These are phyloP conservation scores for Dendrostoma leiphaemia DNA, from an alignment of 2,329 filamentous ascomycete species.

Conservation along the genomic window DNA sequence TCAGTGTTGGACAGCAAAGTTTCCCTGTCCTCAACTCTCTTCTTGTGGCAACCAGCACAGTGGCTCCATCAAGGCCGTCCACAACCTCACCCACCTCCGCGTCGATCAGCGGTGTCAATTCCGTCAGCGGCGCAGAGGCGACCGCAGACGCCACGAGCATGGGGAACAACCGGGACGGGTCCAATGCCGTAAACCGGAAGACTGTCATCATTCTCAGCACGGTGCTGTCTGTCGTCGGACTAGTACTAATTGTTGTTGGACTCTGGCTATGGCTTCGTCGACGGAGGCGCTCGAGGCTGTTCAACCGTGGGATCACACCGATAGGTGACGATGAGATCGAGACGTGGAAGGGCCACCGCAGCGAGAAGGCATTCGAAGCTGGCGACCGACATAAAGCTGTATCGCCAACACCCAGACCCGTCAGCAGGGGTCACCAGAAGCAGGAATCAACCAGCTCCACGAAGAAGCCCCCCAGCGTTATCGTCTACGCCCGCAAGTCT, in stretches of 20 bases:
- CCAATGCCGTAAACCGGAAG: slow-evolving; percentile 30
- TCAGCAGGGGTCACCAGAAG: slow-evolving; percentile 31
- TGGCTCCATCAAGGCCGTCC: background rate
- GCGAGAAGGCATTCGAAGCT: slow-evolving; percentile 46
- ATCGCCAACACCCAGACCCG: slow-evolving; percentile 34
- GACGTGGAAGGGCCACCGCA: slow-evolving; percentile 53
- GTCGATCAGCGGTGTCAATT: background rate
- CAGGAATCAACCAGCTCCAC: slow-evolving; percentile 33
- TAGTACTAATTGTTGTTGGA: slow-evolving; percentile 35
- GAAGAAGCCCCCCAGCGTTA: slow-evolving; percentile 51
- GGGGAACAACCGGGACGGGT: background rate
- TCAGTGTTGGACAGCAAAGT: background rate
- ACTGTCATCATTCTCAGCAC: slow-evolving; percentile 52
- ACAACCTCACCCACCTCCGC: background rate
- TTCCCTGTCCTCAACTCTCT: background rate
- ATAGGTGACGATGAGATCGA: slow-evolving; percentile 66
- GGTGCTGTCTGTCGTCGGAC: slow-evolving; percentile 43
- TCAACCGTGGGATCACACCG: slow-evolving; percentile 56
- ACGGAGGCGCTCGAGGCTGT: slow-evolving; percentile 39
- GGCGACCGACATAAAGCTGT: slow-evolving; percentile 63
- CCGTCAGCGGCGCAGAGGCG: background rate
- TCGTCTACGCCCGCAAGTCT: slow-evolving; percentile 47
- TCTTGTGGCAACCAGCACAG: background rate
- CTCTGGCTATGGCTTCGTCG: slow-evolving; percentile 39
- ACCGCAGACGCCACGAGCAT: background rate